Conservation (phyloP, 2,329 filamentous ascomycete genomes). For the Claviceps sorghi region DNA sequence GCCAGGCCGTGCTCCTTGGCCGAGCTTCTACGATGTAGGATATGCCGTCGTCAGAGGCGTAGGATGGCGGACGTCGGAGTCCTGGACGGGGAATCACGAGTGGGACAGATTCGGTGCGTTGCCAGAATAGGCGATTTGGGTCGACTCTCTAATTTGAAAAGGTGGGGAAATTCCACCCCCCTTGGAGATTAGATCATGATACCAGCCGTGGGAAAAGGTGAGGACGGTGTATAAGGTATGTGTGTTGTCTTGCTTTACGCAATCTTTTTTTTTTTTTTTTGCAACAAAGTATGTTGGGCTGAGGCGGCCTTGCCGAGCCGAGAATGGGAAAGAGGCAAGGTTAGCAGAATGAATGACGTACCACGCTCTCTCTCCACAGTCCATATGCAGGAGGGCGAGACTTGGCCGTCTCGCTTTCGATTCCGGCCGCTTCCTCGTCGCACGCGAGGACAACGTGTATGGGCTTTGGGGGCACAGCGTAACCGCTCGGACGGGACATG, state of each 20-base stretch:
- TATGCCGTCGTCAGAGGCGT: conserved; percentile 61
- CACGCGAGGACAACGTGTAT: conserved; percentile 62
- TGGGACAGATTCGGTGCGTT: conserved; percentile 38
- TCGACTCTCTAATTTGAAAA: conserved; percentile 46
- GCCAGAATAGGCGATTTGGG: conserved; percentile 70
- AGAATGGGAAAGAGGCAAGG: no score
- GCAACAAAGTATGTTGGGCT: no score
- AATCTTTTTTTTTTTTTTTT: neutral
- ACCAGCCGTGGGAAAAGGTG: neutral
- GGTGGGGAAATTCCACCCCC: neutral
- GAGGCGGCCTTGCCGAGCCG: no score
- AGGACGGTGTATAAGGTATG: neutral
- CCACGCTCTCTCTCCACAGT: conserved; percentile 68
- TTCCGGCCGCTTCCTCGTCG: conserved; percentile 54
- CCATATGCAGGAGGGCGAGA: conserved; percentile 71
- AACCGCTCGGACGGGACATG: conserved; percentile 44
- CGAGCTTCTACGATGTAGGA: conserved; percentile 56
- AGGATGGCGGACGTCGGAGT: conserved; percentile 53
- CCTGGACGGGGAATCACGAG: conserved; percentile 11
- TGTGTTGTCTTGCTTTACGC: neutral
- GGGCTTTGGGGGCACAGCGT: conserved; percentile 54
- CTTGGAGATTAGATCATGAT: neutral
- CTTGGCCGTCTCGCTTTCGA: conserved; percentile 40
- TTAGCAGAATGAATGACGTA: conserved; percentile 38
- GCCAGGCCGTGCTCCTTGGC: conserved; percentile 44